Evolutionary conservation across 2,329 filamentous ascomycete genomes (phyloP), one percentile per base, ranked within the genome.

Genomic region (Diplodia intermedia): DNA sequence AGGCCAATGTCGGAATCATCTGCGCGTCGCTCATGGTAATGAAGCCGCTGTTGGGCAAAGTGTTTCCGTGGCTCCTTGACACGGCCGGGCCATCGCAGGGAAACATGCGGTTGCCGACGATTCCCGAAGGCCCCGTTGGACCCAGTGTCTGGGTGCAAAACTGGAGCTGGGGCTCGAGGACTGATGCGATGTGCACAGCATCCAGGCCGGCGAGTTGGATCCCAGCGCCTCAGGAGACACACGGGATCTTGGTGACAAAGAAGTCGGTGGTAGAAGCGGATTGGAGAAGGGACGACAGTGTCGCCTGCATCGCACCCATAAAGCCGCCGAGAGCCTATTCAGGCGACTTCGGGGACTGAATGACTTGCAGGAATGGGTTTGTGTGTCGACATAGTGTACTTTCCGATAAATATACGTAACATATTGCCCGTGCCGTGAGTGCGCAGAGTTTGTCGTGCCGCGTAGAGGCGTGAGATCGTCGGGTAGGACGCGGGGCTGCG

Each of bases 11-110:
- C 2, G 92, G 91, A 18, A 92, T 96, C 71, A 89, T 91, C 63
- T 94, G 91, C 75, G 92, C 90, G 49, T 96, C 92, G 72, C 90
- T 96, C 31, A 93, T 93, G 8, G 93, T 90, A 0, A 81, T 96
- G 66, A 97, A 96, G 75, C 92, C 93, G 4, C 31, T 68, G 49
- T 8, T 68, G 8, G 57, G 15, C n/a, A 63, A 57, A 15, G 82
- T 97, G 5, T 88, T 93, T 68, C 86, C 91, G 38, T 78, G 83
- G 8, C 79, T 87, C 57, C 70, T 86, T 3, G 66, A 57, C 4
- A n/a, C 60, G 6, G 50, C n/a, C 6, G 36, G 47, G 4, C 43
- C 66, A 9, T 65, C 66, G 49, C 31, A 33, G 26, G 15, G 52
- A 12, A 63, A 62, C 12, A n/a, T 65, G 15, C 38, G 33, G 4